Conservation (phyloP, 2,329 filamentous ascomycete species). For the Aureobasidium lini region DNA sequence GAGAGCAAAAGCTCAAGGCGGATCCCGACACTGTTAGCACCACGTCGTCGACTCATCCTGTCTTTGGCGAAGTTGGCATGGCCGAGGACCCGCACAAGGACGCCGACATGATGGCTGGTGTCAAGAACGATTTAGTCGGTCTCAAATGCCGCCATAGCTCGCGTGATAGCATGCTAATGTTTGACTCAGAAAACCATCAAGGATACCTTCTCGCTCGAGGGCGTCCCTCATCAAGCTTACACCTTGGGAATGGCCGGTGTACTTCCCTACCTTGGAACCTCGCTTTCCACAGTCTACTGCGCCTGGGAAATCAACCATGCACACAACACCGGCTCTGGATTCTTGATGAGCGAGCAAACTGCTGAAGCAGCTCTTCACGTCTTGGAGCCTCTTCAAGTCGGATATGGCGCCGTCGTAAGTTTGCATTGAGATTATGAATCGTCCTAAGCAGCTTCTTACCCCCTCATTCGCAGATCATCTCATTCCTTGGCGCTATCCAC, state of each 20-base stretch:
- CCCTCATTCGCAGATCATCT: constrained; percentile 58
- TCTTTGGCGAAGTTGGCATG: constrained; percentile 33
- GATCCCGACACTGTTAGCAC: constrained; percentile 54
- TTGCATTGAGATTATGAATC: neutral
- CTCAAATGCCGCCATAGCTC: neutral
- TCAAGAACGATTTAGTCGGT: constrained; percentile 32
- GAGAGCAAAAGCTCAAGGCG: constrained; percentile 49
- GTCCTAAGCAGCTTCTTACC: neutral
- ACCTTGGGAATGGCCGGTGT: constrained; percentile 45
- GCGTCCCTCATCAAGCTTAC: constrained; percentile 42
- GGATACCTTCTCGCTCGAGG: constrained; percentile 41
- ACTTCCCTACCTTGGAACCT: constrained; percentile 68
- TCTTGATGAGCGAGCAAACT: constrained; percentile 61
- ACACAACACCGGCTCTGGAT: constrained; percentile 51
- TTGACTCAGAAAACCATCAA: constrained; percentile 36
- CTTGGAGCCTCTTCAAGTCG: constrained; percentile 81
- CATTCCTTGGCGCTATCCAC: constrained; percentile 87
- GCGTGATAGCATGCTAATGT: constrained; percentile 15
- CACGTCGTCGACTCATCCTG: constrained; percentile 43
- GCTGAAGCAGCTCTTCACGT: constrained; percentile 65
- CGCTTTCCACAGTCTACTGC: constrained; percentile 71
- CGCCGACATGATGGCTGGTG: constrained; percentile 40
- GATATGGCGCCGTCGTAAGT: constrained; percentile 76
- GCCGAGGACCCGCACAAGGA: constrained; percentile 26
- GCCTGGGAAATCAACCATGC: constrained; percentile 74